Conservation (phyloP, 345 rosid genomes). For the Streptanthus diversifolius region DNA sequence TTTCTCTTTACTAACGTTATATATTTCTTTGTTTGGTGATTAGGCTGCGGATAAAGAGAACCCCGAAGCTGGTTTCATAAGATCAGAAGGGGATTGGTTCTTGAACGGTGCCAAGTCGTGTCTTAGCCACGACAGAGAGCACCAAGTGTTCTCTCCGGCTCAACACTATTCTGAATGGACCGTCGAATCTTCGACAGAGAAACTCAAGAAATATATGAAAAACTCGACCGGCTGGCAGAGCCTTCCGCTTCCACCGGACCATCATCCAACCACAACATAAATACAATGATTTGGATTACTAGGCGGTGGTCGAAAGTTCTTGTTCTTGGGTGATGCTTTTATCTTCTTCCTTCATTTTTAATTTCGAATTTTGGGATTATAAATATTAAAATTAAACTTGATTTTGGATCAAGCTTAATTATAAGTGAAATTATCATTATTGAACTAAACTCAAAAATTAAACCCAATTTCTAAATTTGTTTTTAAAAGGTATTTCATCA, state of each 20-base stretch:
- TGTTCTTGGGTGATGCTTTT: not conserved
- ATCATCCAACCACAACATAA: not conserved
- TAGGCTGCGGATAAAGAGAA: constrained; percentile 75
- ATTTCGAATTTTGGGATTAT: not conserved
- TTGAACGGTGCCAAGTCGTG: constrained; percentile 61
- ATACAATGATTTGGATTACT: not conserved
- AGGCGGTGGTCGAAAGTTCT: not conserved
- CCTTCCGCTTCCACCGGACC: constrained; percentile 53
- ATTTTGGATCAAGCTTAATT: too few relatives aligned
- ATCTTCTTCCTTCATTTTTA: not conserved
- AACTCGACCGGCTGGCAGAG: constrained; percentile 75
- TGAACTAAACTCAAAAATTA: too few relatives aligned
- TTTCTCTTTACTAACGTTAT: too few relatives aligned
- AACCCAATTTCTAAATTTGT: too few relatives aligned
- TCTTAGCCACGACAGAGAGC: constrained; percentile 37
- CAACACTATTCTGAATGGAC: constrained; percentile 76
- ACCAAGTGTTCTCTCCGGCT: constrained; percentile 57
- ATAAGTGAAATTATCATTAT: too few relatives aligned
- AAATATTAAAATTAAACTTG: too few relatives aligned
- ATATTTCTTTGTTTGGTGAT: not conserved
- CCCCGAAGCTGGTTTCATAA: constrained; percentile 51
- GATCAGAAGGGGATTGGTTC: constrained; percentile 79
- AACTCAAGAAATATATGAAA: constrained; percentile 67
- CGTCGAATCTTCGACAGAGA: constrained; percentile 54
- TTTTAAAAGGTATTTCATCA: too few relatives aligned